Base-by-base conservation (phyloP, 331 rosid species). In the Prunus yedoensis region DNA sequence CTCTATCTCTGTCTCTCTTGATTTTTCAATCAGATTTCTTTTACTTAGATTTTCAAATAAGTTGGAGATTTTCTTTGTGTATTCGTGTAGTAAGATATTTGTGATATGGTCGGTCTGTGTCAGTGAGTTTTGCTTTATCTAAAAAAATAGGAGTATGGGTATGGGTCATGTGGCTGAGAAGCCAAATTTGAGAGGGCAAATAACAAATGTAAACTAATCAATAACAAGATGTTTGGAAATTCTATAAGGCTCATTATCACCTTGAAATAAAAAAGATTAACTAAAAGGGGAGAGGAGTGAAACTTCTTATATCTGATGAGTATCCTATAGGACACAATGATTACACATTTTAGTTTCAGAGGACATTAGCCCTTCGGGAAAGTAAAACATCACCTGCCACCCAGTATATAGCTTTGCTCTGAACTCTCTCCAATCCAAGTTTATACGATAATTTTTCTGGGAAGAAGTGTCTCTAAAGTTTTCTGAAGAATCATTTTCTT, bases 371-470 rank as follows among this genome's bases (percentile, higher is more conserved):
- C 27, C 66, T 10, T 56, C 8, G 64, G 56, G 49, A 78, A 80
- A 77, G 46, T 53, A 81, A 78, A 43, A 70, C 54, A 79, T 83
- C 75, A 95, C 99, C 99, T 87, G 94, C 88, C 88, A 96, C 57
- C 78, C 85, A 14, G 76, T 70, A 67, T 81, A 88, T 41, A 95
- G 85, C 84, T 87, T 89, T 30, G 99, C 99, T 85, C 99, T 89
- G 88, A 95, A 89, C 72, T 92, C 97, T 43, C 99, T 90, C 99
- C 98, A 95, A 67, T 95, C 98, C 75, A 78, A 79, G 60, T 71
- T 88, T 64, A 75, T 49, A 47, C 16, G 87, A 73, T 73, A 88
- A 17, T 83, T 78, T 79, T 85, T 81, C 72, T 87, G 86, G 67
- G 91, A 73, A 63, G 84, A 82, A 59, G 66, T 50, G 20, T 89